Conservation (phyloP, 306 rosid species). For the Macrotyloma uniflorum region DNA sequence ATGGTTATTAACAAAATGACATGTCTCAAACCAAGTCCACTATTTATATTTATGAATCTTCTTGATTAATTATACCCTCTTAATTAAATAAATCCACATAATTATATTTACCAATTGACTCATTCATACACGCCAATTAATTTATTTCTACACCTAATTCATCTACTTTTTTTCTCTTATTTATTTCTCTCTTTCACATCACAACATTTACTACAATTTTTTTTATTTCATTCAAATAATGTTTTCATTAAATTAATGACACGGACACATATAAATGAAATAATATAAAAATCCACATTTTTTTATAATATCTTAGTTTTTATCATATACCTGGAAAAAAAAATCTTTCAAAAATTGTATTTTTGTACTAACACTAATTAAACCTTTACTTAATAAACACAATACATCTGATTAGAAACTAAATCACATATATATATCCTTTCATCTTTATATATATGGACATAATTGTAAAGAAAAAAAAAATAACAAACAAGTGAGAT, state of each 20-base stretch:
- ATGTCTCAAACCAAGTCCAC: neutral
- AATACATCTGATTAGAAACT: neutral
- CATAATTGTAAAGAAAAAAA: neutral
- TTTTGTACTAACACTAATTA: too few species aligned
- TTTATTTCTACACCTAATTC: neutral
- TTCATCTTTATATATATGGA: conserved; percentile 23
- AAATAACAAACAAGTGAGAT: neutral
- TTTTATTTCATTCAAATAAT: too few species aligned
- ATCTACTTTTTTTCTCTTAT: neutral
- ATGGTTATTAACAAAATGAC: neutral
- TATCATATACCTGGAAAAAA: too few species aligned
- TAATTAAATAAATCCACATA: neutral
- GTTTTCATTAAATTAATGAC: too few species aligned
- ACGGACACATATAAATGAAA: too few species aligned
- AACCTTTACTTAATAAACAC: too few species aligned
- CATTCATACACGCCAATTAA: too few species aligned
- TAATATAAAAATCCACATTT: too few species aligned
- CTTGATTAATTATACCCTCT: neutral
- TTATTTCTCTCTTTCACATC: neutral
- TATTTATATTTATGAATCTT: neutral
- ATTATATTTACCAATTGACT: too few species aligned
- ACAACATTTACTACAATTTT: neutral
- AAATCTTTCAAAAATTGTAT: too few species aligned
- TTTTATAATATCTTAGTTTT: too few species aligned
- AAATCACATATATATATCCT: conserved; percentile 5